Evolutionary conservation across 192 early-diverging fungal species (phyloP), one percentile per base, ranked within the genome.

Genomic region (Umbelopsis sp.): DNA sequence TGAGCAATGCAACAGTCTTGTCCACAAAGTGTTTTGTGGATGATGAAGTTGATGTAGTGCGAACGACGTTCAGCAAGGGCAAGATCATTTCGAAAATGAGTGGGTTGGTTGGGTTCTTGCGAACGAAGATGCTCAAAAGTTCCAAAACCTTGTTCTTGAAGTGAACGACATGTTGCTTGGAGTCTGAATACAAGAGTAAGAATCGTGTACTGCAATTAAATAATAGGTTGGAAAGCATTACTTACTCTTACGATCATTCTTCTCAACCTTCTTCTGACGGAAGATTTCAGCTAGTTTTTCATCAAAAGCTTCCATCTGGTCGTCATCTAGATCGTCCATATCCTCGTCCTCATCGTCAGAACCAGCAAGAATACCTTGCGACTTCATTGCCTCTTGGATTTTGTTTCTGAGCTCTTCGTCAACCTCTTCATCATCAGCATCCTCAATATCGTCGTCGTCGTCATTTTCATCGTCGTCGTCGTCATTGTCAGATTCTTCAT

Each of bases 261-360:
- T 96, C 49, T 88, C 81, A 66, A 90, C 80, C 85, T 94, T 94
- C 77, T 89, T 87, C 69, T 95, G 88, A 44, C 82, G 83, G 80
- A 98, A 98, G 65, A 98, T 95, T 74, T 97, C 97, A 10, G 91
- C 90, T 52, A 98, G 81, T 78, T 98, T 97, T 50, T 90, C 89
- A 79, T 98, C 97, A 82, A 95, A 97, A 43, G 81, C 81, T 17
- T 56, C 80, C 74, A 83, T 83, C 20, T 82, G 80, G 43, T 77
- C 81, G 59, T 82, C 81, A n/a, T 78, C 83, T 21, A 77, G 50
- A n/a, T 66, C 77, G 26, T 71, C 74, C 7, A 44, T 36, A n/a
- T 75, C 73, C 21, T 76, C 78, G 17, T 83, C 81, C 8, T 69
- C 74, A 41, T 72, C 72, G 31, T 83, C 88, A 47, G 89, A 88